A percentile compares a stretch with the other conserved stretches of the same genome.
These are phyloP conservation scores for Wakefieldia striispora DNA, from an alignment of 768 basidiomycete genomes.

Conservation along the genomic window DNA sequence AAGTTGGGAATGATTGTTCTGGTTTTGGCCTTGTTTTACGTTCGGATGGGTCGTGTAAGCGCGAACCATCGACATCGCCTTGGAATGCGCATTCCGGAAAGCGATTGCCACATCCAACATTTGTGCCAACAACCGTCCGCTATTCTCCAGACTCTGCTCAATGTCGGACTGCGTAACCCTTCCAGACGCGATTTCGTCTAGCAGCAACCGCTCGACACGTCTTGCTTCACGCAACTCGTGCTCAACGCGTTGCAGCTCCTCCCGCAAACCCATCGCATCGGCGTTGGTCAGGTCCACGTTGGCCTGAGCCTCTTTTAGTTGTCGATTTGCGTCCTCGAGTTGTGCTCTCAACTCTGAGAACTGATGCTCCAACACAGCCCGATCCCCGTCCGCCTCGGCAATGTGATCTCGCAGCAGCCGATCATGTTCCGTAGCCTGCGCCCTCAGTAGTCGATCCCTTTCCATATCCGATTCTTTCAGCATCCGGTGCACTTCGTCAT, in stretches of 20 bases:
- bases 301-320: conserved; percentile 60
- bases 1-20: conserved; percentile 31
- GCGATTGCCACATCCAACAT: conserved; percentile 77
- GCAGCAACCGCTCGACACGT: conserved; percentile 63
- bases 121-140: conserved; percentile 72
- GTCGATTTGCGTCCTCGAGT: conserved; percentile 57
- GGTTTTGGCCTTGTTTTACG: conserved; percentile 42
- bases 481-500: conserved; percentile 61
- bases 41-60: conserved; percentile 52
- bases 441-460: conserved; percentile 73
- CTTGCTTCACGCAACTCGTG: conserved; percentile 67
- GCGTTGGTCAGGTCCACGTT: conserved; percentile 64
- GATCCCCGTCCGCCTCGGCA: conserved; percentile 90
- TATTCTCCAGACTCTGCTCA: conserved; percentile 65
- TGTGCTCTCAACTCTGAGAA: conserved; percentile 68
- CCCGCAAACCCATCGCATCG: conserved; percentile 65
- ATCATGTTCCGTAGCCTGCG: conserved; percentile 70
- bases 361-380: conserved; percentile 89
- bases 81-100: conserved; percentile 75
- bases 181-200: conserved; percentile 72
- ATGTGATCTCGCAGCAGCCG: conserved; percentile 79
- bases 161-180: conserved; percentile 64
- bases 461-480: conserved; percentile 68
- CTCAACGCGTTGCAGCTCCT: conserved; percentile 71
- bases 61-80: conserved; percentile 63